Base-by-base conservation (phyloP, 495 filamentous ascomycete genomes). In the Saxophila tyrrhenica region DNA sequence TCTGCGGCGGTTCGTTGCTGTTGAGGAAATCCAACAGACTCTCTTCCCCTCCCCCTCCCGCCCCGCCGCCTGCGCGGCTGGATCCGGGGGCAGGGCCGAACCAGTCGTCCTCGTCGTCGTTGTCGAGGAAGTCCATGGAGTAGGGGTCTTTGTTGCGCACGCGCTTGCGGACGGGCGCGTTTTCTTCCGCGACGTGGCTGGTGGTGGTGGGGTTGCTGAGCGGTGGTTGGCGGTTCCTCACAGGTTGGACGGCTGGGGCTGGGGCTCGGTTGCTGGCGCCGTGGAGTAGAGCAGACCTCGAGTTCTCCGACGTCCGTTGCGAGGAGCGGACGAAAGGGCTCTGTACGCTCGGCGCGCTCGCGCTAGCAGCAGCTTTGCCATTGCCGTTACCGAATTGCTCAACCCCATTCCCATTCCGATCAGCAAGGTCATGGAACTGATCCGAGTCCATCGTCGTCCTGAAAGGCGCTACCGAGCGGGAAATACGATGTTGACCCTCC, bases 11-110 rank as follows among this genome's bases (percentile, higher is more conserved):
- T 19, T 86, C 78, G n/a, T 78, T 83, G 60, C 78, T 89, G 48
- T 78, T 79, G 50, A 99, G 72, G 73, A 99, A 99, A 60, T 99
- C 94, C 29, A 87, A 79, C 46, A 96, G 66, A 62, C 85, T 89
- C 65, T 83, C 79, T 54, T 82, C 78, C 49, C n/a, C n/a, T n/a
- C n/a, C n/a, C n/a, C n/a, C n/a, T n/a, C n/a, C n/a, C 77, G 64
- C 7, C 73, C 71, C 24, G 10, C 32, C 22, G 25, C 32, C 47
- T 50, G 54, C n/a, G 66, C 64, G 20, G 70, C 67, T 9, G 47
- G 47, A 42, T 74, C 74, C 7, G 70, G 68, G 11, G 68, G 60
- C 24, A 13, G 21, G 7, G 10, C 7, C 9, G 64, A 67, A 3
- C 70, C 73, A 24, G 81, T 82, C 70, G 16, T 83, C 80, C 0